Evolutionary conservation across 2,329 filamentous ascomycete genomes (phyloP), one percentile per base, ranked within the genome.

Genomic region (Ceratocystis colombiana): DNA sequence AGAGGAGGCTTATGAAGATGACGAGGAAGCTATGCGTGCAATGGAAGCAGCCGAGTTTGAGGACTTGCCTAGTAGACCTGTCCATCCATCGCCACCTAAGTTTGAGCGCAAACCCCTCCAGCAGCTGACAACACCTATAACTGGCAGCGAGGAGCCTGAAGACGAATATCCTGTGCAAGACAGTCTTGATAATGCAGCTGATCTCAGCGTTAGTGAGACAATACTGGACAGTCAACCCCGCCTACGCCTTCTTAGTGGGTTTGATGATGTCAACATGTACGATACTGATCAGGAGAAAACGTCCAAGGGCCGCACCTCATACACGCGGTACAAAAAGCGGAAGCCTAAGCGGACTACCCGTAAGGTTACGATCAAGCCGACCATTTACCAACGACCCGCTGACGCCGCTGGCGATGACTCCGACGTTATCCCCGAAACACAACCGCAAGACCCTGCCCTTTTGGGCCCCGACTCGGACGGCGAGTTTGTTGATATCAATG

Each of bases 271-370:
- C 70, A 79, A 71, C 6, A 71, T 79, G 68, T 82, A 83, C 71
- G 84, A 87, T 72, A 82, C 81, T 68, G 75, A 76, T 1, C 77
- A 76, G 2, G 80, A 82, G n/a, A 80, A 82, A 46, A 75, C 78
- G 0, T 17, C 53, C 53, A 83, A 78, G 64, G 78, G 77, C n/a
- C 76, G 84, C 70, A 84, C 84, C 1, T 79, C 82, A 69, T 85
- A 85, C 1, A 73, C 85, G 46, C 83, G 80, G 1, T 93, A 82
- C 78, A 93, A 92, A 79, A 94, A 94, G 81, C 89, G 89, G 77
- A 89, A 88, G 0, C 82, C 89, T 73, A 94, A 94, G 78, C 80
- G 89, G 68, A 90, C 88, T 66, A 93, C 89, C 2, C 80, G 86
- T 69, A 78, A 80, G 61, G 80, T 83, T 66, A 90, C 86, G 68